Evolutionary conservation across 2,329 filamentous ascomycete genomes (phyloP), one percentile per base, ranked within the genome.

Genomic region (Penicillium brasilianum): DNA sequence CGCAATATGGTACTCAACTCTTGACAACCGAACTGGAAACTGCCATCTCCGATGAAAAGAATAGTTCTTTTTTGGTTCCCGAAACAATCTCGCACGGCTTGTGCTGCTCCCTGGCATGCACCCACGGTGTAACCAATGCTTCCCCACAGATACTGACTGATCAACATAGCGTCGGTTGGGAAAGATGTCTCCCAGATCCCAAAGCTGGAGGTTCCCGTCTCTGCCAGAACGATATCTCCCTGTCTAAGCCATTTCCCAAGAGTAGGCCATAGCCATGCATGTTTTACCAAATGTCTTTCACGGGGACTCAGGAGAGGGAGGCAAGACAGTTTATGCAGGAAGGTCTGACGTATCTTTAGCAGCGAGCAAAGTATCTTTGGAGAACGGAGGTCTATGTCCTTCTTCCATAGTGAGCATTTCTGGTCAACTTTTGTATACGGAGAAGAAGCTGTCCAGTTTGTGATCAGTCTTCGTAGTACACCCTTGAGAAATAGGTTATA

Each of bases 41-140:
- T 91, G 20, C 92, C 92, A 70, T 96, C 92, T n/a, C 92, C 92
- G 10, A 92, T 90, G 71, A 95, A 92, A 37, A 95, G 81, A 49
- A 96, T 88, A 0, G 89, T 91, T 60, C 92, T 79, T 20, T 72
- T 81, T n/a, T 84, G 78, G 14, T 34, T 8, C 0, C 11, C 43
- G 2, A 50, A 13, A 11, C 46, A 44, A 71, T 93, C 91, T 63
- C 86, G 86, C 0, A 87, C 85, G 0, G 90, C 92, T 4, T 93
- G 81, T 0, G 89, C 90, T 7, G 91, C 91, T 34, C 87, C 87
- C 68, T 87, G 83, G 30, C 80, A 80, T 1, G 85, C 80, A 18
- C 85, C 85, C 0, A 87, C 82, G 0, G 85, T 84, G 68, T 86
- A 88, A 0, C 87, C 87, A 64, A 89, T 89, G 30, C 81, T 84